Evolutionary conservation across 495 filamentous ascomycete genomes (phyloP).

Genomic region (Podospora anserina): DNA sequence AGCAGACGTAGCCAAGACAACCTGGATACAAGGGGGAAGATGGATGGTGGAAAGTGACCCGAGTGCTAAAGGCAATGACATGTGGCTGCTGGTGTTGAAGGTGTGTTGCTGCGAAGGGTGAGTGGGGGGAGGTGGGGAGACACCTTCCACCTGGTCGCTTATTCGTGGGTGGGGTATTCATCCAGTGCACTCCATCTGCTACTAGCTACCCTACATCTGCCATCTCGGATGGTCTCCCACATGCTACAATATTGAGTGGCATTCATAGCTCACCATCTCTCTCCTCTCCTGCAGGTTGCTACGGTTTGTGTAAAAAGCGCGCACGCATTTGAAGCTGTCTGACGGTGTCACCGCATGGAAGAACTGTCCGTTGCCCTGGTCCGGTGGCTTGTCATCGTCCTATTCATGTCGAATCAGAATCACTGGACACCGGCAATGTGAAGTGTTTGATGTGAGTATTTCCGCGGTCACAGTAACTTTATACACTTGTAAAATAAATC

Average conservation of each 20-base stretch:
- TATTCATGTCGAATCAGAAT: background rate
- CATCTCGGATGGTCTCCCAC: background rate
- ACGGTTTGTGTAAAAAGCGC: background rate
- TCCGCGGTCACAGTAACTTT: background rate
- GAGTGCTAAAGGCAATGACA: conserved; percentile 14
- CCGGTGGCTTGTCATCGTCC: background rate
- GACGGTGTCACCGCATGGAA: background rate
- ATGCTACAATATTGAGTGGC: background rate
- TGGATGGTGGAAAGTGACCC: conserved; percentile 6
- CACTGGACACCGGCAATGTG: background rate
- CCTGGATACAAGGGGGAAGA: conserved; percentile 16
- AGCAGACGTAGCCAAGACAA: conserved; percentile 15
- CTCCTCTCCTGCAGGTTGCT: background rate
- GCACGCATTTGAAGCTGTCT: background rate
- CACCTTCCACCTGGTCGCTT: background rate
- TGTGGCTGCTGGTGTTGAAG: background rate
- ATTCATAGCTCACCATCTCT: background rate
- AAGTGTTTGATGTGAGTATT: background rate
- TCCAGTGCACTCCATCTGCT: conserved; percentile 8
- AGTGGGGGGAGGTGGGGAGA: conserved; percentile 25
- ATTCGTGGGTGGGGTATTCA: conserved; percentile 10
- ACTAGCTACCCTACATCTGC: background rate
- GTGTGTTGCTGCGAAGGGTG: conserved; percentile 9
- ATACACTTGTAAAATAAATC: background rate
- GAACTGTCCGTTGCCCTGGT: background rate